phyloP scores from a whole-genome alignment of 108 stramenopile genomes.

The Fistulifera solaris region DNA sequence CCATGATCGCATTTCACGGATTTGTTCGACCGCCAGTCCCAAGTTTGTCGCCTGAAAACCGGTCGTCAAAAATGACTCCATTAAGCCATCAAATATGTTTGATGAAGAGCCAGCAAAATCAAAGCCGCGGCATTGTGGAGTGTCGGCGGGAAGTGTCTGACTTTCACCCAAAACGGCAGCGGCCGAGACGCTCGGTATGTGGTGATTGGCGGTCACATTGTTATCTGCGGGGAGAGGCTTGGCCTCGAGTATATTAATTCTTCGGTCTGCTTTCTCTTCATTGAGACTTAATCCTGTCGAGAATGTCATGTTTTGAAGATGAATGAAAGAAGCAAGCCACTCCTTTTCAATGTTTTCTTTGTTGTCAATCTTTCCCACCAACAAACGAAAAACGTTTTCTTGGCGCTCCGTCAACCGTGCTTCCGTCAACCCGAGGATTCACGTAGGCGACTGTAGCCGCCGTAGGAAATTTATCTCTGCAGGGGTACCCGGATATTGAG shows the following conservation, averaged over 20 bases:
- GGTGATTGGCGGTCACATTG: constrained; percentile 52
- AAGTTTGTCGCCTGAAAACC: constrained; percentile 97
- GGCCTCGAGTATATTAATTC: constrained; percentile 19
- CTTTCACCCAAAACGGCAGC: constrained; percentile 78
- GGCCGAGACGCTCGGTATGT: constrained; percentile 73
- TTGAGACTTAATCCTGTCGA: not conserved
- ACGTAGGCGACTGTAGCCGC: too few species aligned
- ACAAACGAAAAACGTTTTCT: too few species aligned
- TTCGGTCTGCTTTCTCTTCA: not conserved
- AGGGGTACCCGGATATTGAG: too few species aligned
- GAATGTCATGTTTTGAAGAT: too few species aligned
- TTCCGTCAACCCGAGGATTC: too few species aligned
- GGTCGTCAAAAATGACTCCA: constrained; percentile 73
- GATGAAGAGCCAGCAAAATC: constrained; percentile 56
- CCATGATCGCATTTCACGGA: constrained; percentile 91
- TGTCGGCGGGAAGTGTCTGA: constrained; percentile 48
- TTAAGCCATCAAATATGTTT: constrained; percentile 49
- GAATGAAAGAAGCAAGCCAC: too few species aligned
- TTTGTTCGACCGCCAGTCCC: constrained; percentile 88
- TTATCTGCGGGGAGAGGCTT: constrained; percentile 21
- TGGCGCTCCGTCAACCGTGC: too few species aligned
- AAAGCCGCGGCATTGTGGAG: constrained; percentile 65
- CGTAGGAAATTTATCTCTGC: too few species aligned
- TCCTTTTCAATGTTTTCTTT: too few species aligned
- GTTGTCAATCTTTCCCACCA: too few species aligned